Evolutionary conservation across 192 early-diverging fungal genomes (phyloP).

Genomic region (Anaeromyces robustus): DNA sequence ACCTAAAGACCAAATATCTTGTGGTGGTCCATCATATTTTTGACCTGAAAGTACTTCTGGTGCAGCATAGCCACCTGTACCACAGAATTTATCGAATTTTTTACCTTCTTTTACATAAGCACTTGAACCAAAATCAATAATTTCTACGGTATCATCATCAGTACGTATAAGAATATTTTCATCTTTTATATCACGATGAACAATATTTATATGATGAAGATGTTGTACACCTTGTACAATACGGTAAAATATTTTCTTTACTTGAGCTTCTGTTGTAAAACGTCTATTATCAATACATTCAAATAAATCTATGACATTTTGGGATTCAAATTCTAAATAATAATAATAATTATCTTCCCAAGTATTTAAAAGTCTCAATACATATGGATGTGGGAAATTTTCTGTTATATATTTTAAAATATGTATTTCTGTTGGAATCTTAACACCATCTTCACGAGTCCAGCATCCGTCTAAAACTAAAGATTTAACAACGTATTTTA

Average conservation of each 20-base stretch:
- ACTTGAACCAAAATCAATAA: conserved; percentile 73
- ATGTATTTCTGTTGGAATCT: conserved; percentile 62
- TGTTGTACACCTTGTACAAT: conserved; percentile 36
- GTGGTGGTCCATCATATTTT: conserved; percentile 52
- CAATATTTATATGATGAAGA: conserved; percentile 50
- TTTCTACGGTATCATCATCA: conserved; percentile 33
- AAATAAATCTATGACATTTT: conserved; percentile 46
- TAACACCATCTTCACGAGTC: conserved; percentile 40
- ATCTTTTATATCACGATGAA: conserved; percentile 75
- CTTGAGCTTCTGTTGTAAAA: conserved; percentile 31
- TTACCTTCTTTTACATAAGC: conserved; percentile 33
- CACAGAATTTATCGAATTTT: conserved; percentile 53
- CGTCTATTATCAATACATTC: conserved; percentile 38
- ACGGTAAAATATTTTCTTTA: conserved; percentile 36
- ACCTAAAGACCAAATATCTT: conserved; percentile 73
- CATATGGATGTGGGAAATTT: conserved; percentile 13
- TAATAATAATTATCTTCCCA: conserved; percentile 62
- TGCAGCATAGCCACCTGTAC: conserved; percentile 60
- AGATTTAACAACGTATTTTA: conserved; percentile 59
- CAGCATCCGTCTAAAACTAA: conserved; percentile 47
- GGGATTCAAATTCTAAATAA: conserved; percentile 46
- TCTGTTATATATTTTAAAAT: conserved; percentile 43
- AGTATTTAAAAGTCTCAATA: conserved; percentile 38
- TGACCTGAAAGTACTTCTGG: conserved; percentile 54
- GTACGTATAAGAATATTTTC: conserved; percentile 64